A percentile compares a stretch with the other conserved stretches of the same genome.
These are phyloP conservation scores for Paecilomyces fulvus DNA, from an alignment of 2,329 filamentous ascomycete genomes.

Conservation along the genomic window DNA sequence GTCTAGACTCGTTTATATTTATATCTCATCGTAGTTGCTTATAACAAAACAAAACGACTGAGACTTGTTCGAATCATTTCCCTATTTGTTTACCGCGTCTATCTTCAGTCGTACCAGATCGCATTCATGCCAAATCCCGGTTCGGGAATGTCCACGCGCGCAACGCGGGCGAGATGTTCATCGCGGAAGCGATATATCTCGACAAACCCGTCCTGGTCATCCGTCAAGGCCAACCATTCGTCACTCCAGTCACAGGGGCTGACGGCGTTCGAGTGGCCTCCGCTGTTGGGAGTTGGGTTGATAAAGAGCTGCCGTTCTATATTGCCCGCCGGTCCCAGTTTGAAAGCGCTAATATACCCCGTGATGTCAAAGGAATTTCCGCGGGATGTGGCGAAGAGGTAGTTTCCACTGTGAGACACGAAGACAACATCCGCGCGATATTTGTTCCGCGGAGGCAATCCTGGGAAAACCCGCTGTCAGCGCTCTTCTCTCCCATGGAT, in stretches of 20 bases:
- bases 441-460: conserved; percentile 41
- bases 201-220: conserved; percentile 78
- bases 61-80: background rate
- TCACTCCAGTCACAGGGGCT: conserved; percentile 74
- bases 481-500: background rate
- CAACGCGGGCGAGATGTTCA: conserved; percentile 70
- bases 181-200: conserved; percentile 84
- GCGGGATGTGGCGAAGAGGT: conserved; percentile 78
- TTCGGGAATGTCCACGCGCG: conserved; percentile 67
- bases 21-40: background rate
- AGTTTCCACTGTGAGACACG: conserved; percentile 58
- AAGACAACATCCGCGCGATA: conserved; percentile 82
- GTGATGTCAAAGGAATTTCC: conserved; percentile 67
- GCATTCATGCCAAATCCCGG: conserved; percentile 95
- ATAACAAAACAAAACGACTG: no score
- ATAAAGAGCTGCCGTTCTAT: conserved; percentile 72
- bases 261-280: conserved; percentile 84
- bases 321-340: conserved; percentile 57
- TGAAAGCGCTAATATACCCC: conserved; percentile 76
- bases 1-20: background rate
- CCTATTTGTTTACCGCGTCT: conserved; percentile 1
- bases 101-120: conserved; percentile 72
- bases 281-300: conserved; percentile 77
- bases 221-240: conserved; percentile 82
- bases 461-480: conserved; percentile 10